Evolutionary conservation across 768 basidiomycete species (phyloP), one percentile per base, ranked within the genome.

Genomic region (Kwoniella dejecticola): DNA sequence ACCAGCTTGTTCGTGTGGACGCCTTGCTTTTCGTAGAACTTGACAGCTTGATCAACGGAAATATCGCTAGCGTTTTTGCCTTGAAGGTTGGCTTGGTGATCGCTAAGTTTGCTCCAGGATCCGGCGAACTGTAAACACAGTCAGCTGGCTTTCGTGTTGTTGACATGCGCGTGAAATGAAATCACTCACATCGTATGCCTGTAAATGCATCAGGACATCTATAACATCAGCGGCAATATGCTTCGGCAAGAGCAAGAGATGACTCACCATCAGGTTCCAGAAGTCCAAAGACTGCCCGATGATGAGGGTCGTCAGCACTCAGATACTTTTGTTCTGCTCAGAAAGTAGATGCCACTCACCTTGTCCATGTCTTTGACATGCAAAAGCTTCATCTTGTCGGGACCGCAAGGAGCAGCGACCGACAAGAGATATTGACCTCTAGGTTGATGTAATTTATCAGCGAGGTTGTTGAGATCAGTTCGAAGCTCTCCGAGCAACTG

Each of bases 341-440:
- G n/a, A n/a, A n/a, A n/a, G n/a, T n/a, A n/a, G n/a, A n/a, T n/a
- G n/a, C 15, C 19, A 47, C 59, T 42, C 6, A 63, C 66, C 31
- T 83, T 82, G 75, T 93, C 88, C 94, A 99, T 97, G 63, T 89
- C 90, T 21, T 78, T 80, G 46, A 93, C 82, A 59, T 86, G 83
- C 8, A 98, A 81, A 67, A 87, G 89, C 75, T 86, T 81, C 79
- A 91, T 93, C 68, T 96, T 86, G 64, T 88, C 84, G 1, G 88
- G 85, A 26, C 96, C 96, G 78, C 92, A 95, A 1, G 96, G 93
- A 0, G 94, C 90, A 31, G 91, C 91, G 53, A 95, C 90, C 1
- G 89, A 90, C 38, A 96, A 79, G 26, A 73, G 63, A 48, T 76
- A 76, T 58, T 65, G 60, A 36, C 70, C 68, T 76, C 85, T 86